Base-by-base conservation (phyloP, 352 stramenopile genomes). In the Phytophthora citricola region DNA sequence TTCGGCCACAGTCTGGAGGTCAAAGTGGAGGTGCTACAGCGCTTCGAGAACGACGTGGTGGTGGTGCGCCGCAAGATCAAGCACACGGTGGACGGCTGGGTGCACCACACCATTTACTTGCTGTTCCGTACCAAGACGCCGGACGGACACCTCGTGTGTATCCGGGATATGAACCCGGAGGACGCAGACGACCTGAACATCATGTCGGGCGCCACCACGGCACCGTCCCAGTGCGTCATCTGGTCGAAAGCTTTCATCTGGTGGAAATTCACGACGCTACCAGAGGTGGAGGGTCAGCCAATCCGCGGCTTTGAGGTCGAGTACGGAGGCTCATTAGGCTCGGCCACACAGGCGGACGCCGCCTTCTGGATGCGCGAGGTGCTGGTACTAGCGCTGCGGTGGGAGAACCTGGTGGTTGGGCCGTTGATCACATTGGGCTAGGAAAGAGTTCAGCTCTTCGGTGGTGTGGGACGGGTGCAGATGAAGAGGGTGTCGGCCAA, bases 41-140 rank as follows among this genome's bases (percentile, higher is more conserved):
- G 76, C 15, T 73, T 86, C 41, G 63, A 78, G 20, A 65, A 79
- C 49, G 75, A 88, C 50, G 76, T 86, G 20, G 79, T 85, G 34
- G 73, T 88, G 12, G 76, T 86, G 38, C 76, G 79, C 1, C 75
- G 79, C 49, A 81, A 81, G 69, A 85, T 84, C 43, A 82, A 76
- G 62, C 76, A 86, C 68, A 76, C 66, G n/a, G 61, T 81, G 32
- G 76, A 86, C 58, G 66, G 66, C 0, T 88, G 79, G 76, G 77
- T 86, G 26, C 76, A 86, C 68, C 73, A 89, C 65, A 90, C 83
- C 6, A 86, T 90, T 55, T 92, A 90, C 63, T 38, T 92, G 50
- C 68, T 89, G 12, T 90, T 92, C 61, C 83, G 83, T 48, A 88
- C 79, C 26, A 75, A 90, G 73, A 92, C 78, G 8, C 69, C 77